Evolutionary conservation across 23 red algal species (phyloP), one percentile per base, ranked within the genome.

Genomic region (Agarophyton chilense): DNA sequence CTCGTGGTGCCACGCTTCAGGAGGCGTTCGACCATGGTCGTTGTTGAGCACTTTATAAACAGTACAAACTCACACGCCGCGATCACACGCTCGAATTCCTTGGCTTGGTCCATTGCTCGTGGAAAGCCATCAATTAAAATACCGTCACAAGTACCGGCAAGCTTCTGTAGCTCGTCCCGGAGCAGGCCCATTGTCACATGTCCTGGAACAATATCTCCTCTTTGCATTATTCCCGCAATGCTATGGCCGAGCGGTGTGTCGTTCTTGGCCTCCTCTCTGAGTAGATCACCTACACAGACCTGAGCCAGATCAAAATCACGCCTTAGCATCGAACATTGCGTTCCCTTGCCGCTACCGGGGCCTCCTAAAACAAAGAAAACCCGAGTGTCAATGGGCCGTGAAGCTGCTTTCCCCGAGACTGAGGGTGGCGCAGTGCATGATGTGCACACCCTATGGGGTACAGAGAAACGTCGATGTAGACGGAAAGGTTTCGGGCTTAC

Each of bases 111-210:
- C 54, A 98, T 78, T 51, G 91, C 91, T 36, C 95, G 87, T 34
- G 95, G 95, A 76, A 98, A 98, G 22, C 95, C 95, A 75, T 98
- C 95, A 49, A 98, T 92, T 51, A 98, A 88, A 63, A 98, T 80
- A 78, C 87, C 79, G 77, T 62, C 42, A 61, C 57, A 72, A 14
- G 52, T 45, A 26, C 68, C 88, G 24, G 41, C 77, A 22, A 79
- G 43, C 10, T 29, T 51, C 33, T 62, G 41, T 17, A 88, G 71
- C 72, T 77, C 91, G n/a, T 79, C 76, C 29, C 91, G 52, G 19
- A 98, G 79, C 63, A 98, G 61, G 12, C 57, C 52, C 79, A 98
- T 94, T 14, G 95, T 98, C 16, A 98, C 78, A 42, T 94, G 21
- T 35, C 90, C 89, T 33, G 95, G 95, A 36, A 98, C 95, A 31